A percentile compares a stretch with the other conserved stretches of the same genome.
Evolutionary conservation across 2,329 filamentous ascomycete species (phyloP).

Genomic region (Clonostachys rhizophaga): DNA sequence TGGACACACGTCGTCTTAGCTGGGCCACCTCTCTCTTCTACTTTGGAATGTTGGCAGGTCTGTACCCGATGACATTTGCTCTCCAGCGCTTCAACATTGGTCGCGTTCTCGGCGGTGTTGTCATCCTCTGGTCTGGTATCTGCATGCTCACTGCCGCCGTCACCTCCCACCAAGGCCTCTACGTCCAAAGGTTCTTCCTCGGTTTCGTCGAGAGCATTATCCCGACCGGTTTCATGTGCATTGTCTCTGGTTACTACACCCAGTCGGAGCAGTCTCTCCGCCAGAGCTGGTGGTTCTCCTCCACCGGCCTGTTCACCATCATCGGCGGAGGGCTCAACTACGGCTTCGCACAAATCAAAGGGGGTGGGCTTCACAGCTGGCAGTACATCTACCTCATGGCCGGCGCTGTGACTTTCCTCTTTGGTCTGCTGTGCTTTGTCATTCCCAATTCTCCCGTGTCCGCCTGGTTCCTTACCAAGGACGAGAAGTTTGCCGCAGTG

Average conservation of each 20-base stretch:
- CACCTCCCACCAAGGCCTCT: conserved; percentile 58
- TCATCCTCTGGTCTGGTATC: conserved; percentile 61
- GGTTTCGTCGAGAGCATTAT: conserved; percentile 40
- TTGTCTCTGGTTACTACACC: conserved; percentile 41
- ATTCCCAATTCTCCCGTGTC: conserved; percentile 48
- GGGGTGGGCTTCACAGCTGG: conserved; percentile 39
- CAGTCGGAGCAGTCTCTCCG: conserved; percentile 42
- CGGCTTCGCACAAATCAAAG: conserved; percentile 41
- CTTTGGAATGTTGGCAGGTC: conserved; percentile 71
- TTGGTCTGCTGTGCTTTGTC: conserved; percentile 44
- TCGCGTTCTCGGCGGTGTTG: conserved; percentile 57
- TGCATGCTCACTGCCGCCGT: conserved; percentile 68
- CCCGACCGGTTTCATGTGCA: conserved; percentile 44
- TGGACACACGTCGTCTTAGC: conserved; percentile 62
- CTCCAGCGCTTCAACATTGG: conserved; percentile 64
- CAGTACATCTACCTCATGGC: conserved; percentile 50
- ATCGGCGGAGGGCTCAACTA: conserved; percentile 44
- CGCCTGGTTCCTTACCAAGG: conserved; percentile 49
- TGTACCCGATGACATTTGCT: conserved; percentile 69
- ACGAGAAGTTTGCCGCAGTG: conserved; percentile 45
- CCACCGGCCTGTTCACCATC: conserved; percentile 34
- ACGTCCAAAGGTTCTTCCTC: conserved; percentile 61
- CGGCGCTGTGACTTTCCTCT: conserved; percentile 41
- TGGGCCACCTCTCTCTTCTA: conserved; percentile 81
- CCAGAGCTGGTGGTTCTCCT: conserved; percentile 46